Conservation (phyloP, 352 stramenopile species). For the Pythium aquatile region DNA sequence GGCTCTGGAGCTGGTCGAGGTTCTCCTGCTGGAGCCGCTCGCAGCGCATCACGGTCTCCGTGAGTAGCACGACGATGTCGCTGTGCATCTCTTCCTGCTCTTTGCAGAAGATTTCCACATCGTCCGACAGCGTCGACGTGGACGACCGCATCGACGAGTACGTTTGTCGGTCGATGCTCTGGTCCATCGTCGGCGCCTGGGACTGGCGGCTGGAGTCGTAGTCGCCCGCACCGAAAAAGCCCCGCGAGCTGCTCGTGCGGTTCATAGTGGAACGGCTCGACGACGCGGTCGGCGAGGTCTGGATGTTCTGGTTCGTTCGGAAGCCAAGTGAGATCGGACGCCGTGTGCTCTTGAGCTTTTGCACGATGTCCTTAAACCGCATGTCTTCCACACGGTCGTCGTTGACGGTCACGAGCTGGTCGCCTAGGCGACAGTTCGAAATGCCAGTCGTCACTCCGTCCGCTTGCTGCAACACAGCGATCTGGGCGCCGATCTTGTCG, state of each 20-base stretch:
- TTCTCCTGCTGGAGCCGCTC: constrained; percentile 82
- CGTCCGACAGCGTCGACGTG: constrained; percentile 67
- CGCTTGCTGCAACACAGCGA: constrained; percentile 75
- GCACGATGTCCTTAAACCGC: constrained; percentile 68
- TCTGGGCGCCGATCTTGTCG: constrained; percentile 75
- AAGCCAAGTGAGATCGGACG: constrained; percentile 75
- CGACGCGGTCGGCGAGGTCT: constrained; percentile 52
- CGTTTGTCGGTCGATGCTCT: constrained; percentile 35
- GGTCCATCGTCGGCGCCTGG: constrained; percentile 15
- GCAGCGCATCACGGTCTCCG: constrained; percentile 78
- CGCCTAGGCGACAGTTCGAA: constrained; percentile 67
- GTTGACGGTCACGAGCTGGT: constrained; percentile 77
- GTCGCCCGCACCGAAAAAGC: constrained; percentile 16
- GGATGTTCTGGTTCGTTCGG: constrained; percentile 58
- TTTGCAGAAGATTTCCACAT: constrained; percentile 73
- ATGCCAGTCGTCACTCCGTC: constrained; percentile 79
- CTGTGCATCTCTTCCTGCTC: constrained; percentile 87
- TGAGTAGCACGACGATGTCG: constrained; percentile 75
- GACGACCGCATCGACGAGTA: constrained; percentile 49
- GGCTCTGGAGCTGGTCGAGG: constrained; percentile 79
- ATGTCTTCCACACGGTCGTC: constrained; percentile 58
- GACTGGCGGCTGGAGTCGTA: constrained; percentile 16
- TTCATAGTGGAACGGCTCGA: constrained; percentile 19
- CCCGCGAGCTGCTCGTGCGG: constrained; percentile 19
- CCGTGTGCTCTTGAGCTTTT: constrained; percentile 70